Percentiles rank a stretch among this genome's conserved stretches.
Evolutionary conservation across 805 yeast species (phyloP).

Genomic region (Grigorovia yakushimaensis): DNA sequence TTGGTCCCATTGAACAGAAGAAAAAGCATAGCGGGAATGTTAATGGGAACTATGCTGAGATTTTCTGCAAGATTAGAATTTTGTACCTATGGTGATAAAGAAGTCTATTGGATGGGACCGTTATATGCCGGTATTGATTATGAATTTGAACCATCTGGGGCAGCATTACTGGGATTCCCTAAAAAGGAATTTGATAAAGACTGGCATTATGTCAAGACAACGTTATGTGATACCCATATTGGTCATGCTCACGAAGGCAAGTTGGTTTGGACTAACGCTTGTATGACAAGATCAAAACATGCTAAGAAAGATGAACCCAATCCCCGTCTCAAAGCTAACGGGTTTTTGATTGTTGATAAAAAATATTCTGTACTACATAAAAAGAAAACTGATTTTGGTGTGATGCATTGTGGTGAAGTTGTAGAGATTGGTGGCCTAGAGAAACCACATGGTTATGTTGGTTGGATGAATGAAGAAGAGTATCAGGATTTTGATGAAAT

Average conservation of each 20-base stretch:
- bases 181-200: neutral
- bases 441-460: neutral
- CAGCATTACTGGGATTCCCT: neutral
- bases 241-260: constrained; percentile 1
- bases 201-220: neutral
- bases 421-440: neutral
- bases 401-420: neutral
- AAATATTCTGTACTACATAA: neutral
- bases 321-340: neutral
- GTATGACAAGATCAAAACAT: neutral
- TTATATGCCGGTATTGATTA: neutral
- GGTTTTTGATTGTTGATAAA: neutral
- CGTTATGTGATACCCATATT: constrained; percentile 1
- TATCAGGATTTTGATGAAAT: neutral
- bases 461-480: neutral
- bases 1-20: neutral
- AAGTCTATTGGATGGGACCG: neutral
- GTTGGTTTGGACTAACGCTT: constrained; percentile 1
- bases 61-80: neutral
- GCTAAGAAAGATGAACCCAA: neutral
- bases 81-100: constrained; percentile 2
- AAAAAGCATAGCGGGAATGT: neutral
- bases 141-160: neutral
- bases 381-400: neutral
- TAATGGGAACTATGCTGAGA: neutral